Evolutionary conservation across 768 basidiomycete genomes (phyloP), one percentile per base, ranked within the genome.

Genomic region (Hygrophoropsis aurantiaca): DNA sequence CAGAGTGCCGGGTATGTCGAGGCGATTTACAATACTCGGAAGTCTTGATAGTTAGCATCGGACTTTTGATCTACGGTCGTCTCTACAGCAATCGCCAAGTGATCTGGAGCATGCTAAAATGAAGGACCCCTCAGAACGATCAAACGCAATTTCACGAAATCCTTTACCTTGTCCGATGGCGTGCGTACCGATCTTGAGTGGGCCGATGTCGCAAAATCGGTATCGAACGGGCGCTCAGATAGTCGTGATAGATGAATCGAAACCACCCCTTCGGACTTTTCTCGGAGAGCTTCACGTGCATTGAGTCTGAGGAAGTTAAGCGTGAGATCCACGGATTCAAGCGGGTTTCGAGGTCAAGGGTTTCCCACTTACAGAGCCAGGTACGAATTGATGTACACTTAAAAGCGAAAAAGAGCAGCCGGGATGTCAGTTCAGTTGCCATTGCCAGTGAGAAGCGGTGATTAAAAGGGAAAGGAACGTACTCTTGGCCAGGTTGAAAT

Each of bases 301-400:
- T 81, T 81, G 30, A 81, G 68, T 21, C 76, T 69, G 47, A 8
- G 38, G 13, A 46, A 18, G 10, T 16, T 24, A 18, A 41, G 15
- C 37, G 11, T 19, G 36, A 33, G 11, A 39, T 25, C 11, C 2
- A 13, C 16, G 5, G n/a, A 8, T 10, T 23, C 20, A 21, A n/a
- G 33, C 20, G 15, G 18, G 7, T 27, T 23, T 10, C 11, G 38
- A 0, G 18, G 8, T 43, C 13, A 11, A 11, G 20, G 20, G 16
- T 16, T 25, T 32, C 10, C 11, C 10, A 57, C 62, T 46, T 46
- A 68, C 61, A 64, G 70, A 4, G 80, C 78, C 7, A 83, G 69
- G 54, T 80, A 80, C 7, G 80, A 77, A 51, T 81, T 81, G 11
- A 77, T 65, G 52, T 81, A 82, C 20, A 82, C 78, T 82, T 40